These are phyloP conservation scores for Eucalyptus cloeziana DNA, from an alignment of 345 rosid species.

Conservation along the genomic window DNA sequence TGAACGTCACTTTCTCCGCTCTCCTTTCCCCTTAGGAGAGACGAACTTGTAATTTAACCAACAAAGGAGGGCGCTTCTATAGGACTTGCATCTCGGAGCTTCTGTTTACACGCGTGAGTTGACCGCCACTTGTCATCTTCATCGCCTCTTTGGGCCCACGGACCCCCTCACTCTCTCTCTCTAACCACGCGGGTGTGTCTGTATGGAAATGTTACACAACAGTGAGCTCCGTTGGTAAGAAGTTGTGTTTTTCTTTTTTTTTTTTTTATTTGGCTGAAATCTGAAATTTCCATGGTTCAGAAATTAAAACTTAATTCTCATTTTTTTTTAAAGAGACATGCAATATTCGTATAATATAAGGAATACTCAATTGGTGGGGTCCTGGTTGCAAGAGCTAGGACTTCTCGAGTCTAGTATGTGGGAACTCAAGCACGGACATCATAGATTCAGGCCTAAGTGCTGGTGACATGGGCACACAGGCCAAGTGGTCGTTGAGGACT, in stretches of 20 bases:
- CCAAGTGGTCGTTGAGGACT: neutral
- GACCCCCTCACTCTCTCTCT: neutral
- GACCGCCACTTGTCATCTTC: neutral
- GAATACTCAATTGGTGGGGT: neutral
- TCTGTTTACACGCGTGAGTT: neutral
- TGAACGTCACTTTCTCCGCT: neutral
- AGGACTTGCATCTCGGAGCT: neutral
- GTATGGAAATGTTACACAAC: neutral
- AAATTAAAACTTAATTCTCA: neutral
- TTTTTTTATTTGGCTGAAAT: neutral
- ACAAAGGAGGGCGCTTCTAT: neutral
- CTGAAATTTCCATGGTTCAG: accelerated
- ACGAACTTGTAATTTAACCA: neutral
- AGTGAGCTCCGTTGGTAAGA: neutral
- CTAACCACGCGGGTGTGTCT: neutral
- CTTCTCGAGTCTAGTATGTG: accelerated
- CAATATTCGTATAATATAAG: neutral
- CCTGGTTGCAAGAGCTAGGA: neutral
- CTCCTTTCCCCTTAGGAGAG: neutral
- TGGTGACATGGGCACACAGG: neutral
- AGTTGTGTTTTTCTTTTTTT: too few relatives aligned
- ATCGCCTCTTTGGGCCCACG: neutral
- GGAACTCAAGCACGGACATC: neutral
- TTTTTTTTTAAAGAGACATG: neutral
- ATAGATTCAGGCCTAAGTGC: neutral